phyloP scores from a whole-genome alignment of 2,329 filamentous ascomycete genomes.

The Ophiocordyceps camponoti-floridani region DNA sequence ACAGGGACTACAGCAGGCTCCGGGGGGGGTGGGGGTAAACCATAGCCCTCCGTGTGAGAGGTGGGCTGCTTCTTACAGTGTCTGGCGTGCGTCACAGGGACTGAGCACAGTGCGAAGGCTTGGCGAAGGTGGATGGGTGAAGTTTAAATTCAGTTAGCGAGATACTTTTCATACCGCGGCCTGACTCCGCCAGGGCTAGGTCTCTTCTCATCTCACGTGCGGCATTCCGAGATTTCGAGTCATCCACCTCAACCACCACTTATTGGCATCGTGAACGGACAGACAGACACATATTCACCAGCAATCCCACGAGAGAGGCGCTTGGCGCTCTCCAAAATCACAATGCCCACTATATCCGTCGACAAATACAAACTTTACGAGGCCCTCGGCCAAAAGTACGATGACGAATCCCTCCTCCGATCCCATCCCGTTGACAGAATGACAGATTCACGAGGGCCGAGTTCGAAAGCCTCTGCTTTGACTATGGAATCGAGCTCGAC shows the following conservation, averaged over 20 bases:
- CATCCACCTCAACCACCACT: constrained; percentile 1
- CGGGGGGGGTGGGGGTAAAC: no score
- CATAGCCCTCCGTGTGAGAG: no score
- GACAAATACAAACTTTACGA: constrained; percentile 94
- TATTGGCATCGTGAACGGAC: neutral
- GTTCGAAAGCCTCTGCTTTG: constrained; percentile 96
- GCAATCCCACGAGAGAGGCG: constrained; percentile 2
- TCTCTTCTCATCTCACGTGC: no score
- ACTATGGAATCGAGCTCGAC: constrained; percentile 95
- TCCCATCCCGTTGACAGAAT: constrained; percentile 5
- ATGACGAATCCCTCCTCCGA: constrained; percentile 7
- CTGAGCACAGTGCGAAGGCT: no score
- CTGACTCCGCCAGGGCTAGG: neutral
- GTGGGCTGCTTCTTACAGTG: no score
- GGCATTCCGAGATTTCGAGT: neutral
- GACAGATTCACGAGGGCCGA: constrained; percentile 73
- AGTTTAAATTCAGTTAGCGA: neutral
- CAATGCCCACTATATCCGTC: constrained; percentile 90
- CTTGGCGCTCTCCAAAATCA: constrained; percentile 4
- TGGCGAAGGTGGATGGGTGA: no score
- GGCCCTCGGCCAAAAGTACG: constrained; percentile 73
- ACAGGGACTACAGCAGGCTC: no score
- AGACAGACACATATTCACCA: neutral
- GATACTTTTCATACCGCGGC: neutral
- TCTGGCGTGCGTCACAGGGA: no score